Percentiles rank a stretch among this genome's conserved stretches.
phyloP scores from a whole-genome alignment of 352 stramenopile species.

The Pythium plurisporium region DNA sequence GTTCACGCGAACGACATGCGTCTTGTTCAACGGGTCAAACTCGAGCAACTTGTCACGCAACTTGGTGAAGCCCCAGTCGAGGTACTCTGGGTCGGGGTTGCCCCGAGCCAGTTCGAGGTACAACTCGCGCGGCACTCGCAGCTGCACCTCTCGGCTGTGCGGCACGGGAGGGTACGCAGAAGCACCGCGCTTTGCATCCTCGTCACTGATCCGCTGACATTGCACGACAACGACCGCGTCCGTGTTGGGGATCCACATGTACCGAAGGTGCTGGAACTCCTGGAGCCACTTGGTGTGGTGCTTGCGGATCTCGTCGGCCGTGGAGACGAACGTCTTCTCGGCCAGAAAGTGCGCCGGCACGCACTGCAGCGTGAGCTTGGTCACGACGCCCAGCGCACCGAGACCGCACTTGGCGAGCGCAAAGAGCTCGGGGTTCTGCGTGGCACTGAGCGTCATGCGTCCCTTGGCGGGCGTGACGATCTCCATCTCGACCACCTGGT shows the following conservation, averaged over 20 bases:
- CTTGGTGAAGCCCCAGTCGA: constrained; percentile 82
- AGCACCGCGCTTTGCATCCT: constrained; percentile 28
- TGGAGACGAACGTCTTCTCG: constrained; percentile 93
- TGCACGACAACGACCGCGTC: constrained; percentile 94
- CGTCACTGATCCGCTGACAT: constrained; percentile 53
- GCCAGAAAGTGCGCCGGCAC: constrained; percentile 91
- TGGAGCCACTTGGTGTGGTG: constrained; percentile 73
- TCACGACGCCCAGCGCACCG: constrained; percentile 94
- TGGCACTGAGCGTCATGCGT: constrained; percentile 83
- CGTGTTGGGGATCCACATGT: constrained; percentile 99
- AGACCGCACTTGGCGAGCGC: constrained; percentile 92
- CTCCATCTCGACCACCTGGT: constrained; percentile 96
- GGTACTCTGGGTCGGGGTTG: constrained; percentile 52
- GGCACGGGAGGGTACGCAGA: constrained; percentile 42
- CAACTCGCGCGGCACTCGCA: constrained; percentile 74
- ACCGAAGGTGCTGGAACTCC: constrained; percentile 87
- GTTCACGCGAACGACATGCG: constrained; percentile 94
- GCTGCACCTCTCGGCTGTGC: constrained; percentile 53
- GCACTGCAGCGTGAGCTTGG: constrained; percentile 94
- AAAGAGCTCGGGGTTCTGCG: constrained; percentile 85
- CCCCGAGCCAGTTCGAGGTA: constrained; percentile 67
- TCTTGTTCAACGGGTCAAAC: constrained; percentile 86
- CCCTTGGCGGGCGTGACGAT: constrained; percentile 93
- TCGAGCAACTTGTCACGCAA: constrained; percentile 79
- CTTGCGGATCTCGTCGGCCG: constrained; percentile 77